Base-by-base conservation (phyloP, 2,329 filamentous ascomycete genomes). In the Blastomyces emzantsi region DNA sequence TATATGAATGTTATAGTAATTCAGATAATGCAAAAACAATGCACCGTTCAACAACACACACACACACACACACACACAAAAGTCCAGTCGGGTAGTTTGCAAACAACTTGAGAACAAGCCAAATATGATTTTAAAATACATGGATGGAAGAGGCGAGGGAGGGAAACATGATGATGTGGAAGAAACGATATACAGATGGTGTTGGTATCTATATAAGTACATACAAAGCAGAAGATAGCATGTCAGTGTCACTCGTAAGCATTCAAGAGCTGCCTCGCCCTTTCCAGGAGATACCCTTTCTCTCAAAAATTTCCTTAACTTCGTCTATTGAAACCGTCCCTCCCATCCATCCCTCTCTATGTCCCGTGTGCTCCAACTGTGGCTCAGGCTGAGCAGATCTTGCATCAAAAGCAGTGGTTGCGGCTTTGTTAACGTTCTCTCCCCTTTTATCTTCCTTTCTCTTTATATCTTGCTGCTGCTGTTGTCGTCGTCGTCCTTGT, bases 401-500 rank as follows among this genome's bases (percentile, higher is more conserved):
- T 19, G 25, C 41, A 49, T 51, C 3, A n/a, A 13, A 30, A 43
- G 9, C 39, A 28, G 8, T 22, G 6, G 8, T 33, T 61, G 30
- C 9, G 9, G n/a, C 43, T 47, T 43, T 60, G n/a, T 59, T n/a
- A 51, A 51, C n/a, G 22, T 6, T 1, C 17, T 25, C 15, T 57
- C 36, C n/a, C 25, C 19, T 22, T 6, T 56, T 28, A 43, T 39
- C 77, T 52, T 80, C 76, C 71, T 96, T 90, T 72, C 89, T 92
- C 6, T 45, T 45, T 8, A 45, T 45, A 45, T 39, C 43, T 45
- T 45, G 43, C 17, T 45, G 19, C n/a, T 17, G 43, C 43, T 3
- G 9, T 39, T 8, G 9, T 13, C 6, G 30, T 33, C 36, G 9
- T 13, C 13, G 43, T 45, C 15, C 15, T 45, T 19, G 43, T 7